Conservation (phyloP, 1,139 yeast genomes). For the Magnusiomyces ingens region DNA sequence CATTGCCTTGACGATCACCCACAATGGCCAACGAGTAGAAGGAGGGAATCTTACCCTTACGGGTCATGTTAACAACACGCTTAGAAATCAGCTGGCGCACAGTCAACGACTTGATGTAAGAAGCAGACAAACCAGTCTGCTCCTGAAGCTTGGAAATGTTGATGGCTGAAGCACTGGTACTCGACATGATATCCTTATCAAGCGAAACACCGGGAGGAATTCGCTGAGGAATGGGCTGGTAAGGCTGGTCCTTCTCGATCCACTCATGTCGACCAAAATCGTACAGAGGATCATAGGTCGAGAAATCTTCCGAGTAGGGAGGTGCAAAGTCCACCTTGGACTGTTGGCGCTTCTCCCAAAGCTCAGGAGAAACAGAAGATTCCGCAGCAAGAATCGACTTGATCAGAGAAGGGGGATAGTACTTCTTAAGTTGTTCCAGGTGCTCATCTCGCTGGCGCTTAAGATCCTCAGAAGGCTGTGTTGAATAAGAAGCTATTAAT, state of each 20-base stretch:
- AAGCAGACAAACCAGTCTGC: slow-evolving; percentile 67
- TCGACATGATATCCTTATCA: slow-evolving; percentile 29
- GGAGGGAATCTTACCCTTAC: slow-evolving; percentile 85
- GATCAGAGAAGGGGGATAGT: slow-evolving; percentile 69
- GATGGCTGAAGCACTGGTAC: slow-evolving; percentile 40
- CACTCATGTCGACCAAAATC: slow-evolving; percentile 45
- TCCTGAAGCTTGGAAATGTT: slow-evolving; percentile 33
- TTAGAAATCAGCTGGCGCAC: slow-evolving; percentile 47
- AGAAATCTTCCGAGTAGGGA: slow-evolving; percentile 52
- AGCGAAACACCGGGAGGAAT: slow-evolving; percentile 37
- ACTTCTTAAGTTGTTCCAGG: slow-evolving; percentile 54
- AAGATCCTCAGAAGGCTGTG: slow-evolving; percentile 5
- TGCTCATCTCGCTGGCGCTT: slow-evolving; percentile 39
- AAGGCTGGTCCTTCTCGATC: slow-evolving; percentile 38
- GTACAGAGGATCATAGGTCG: slow-evolving; percentile 52
- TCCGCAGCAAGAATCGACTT: slow-evolving; percentile 80
- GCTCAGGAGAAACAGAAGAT: slow-evolving; percentile 58
- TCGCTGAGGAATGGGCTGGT: slow-evolving; percentile 39
- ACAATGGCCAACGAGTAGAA: slow-evolving; percentile 83
- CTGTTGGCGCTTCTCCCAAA: slow-evolving; percentile 37
- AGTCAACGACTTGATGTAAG: slow-evolving; percentile 56
- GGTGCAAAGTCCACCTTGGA: slow-evolving; percentile 48
- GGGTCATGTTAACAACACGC: slow-evolving; percentile 85
- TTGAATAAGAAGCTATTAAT: not conserved
- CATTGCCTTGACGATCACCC: slow-evolving; percentile 89